Evolutionary conservation across 345 rosid genomes (phyloP), one percentile per base, ranked within the genome.

Genomic region (Jatropha curcas): DNA sequence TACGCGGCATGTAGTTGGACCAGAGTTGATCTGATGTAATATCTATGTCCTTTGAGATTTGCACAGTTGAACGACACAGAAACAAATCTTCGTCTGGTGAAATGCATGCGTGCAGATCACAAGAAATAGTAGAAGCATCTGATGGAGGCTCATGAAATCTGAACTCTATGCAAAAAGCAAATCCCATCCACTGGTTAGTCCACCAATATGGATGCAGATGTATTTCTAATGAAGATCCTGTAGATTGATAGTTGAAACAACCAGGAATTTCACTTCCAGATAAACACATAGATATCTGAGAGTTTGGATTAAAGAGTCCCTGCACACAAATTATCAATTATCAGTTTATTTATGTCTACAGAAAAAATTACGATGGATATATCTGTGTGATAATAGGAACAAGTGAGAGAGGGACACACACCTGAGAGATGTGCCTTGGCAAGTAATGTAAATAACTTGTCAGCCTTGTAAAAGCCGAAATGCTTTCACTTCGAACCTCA

Each of bases 1-100:
- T 60, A 4, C 64, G 24, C 5, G 64, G 64, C 64, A 60, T 60
- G 64, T 60, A 60, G 39, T 60, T 60, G 64, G 33, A 60, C 64
- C 64, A 60, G 33, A 60, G 64, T 60, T 60, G 64, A 60, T 60
- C 41, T 4, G 43, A 33, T 33, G 64, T 16, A 19, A 60, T 5
- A 22, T 7, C 33, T 8, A 12, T 31, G 5, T 60, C 41, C 1
- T 60, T 4, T 0, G 43, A 34, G 41, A 60, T 33, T 19, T 60
- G 22, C 5, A 60, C 35, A 6, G 64, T 20, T 11, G 64, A 31
- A 11, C 31, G 64, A 60, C 64, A 41, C 19, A 60, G 41, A 31
- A 60, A 60, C 20, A 60, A 35, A 60, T 60, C 64, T 33, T 60
- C 39, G 19, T 60, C 39, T 4, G 39, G 64, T 5, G 41, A 41